phyloP scores from a whole-genome alignment of 2,329 filamentous ascomycete species.

The Leptographium procerum region DNA sequence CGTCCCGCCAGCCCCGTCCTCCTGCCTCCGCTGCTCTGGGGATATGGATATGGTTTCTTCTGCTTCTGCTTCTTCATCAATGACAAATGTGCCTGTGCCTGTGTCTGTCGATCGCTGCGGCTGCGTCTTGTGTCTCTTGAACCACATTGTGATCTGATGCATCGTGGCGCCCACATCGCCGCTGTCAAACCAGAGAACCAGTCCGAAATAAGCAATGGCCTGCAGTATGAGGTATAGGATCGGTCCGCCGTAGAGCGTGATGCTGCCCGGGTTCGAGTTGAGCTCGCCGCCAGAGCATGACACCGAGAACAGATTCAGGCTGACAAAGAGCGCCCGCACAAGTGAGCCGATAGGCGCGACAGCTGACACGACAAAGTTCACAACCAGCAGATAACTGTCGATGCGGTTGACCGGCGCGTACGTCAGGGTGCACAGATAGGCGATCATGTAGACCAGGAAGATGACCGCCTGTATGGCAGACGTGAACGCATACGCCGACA shows the following conservation, averaged over 20 bases:
- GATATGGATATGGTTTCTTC: not conserved
- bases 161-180: constrained; percentile 49
- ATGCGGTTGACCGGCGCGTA: constrained; percentile 61
- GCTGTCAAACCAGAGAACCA: constrained; percentile 72
- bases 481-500: constrained; percentile 75
- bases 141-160: constrained; percentile 12
- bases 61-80: not conserved
- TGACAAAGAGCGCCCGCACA: constrained; percentile 61
- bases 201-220: constrained; percentile 54
- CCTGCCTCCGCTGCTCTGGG: not conserved
- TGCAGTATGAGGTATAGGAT: constrained; percentile 76
- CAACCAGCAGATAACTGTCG: constrained; percentile 53
- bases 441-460: constrained; percentile 61
- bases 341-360: constrained; percentile 70
- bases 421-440: constrained; percentile 60
- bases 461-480: constrained; percentile 64
- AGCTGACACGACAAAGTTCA: constrained; percentile 63
- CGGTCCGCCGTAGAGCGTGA: constrained; percentile 69
- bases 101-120: constrained; percentile 15
- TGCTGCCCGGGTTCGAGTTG: constrained; percentile 55
- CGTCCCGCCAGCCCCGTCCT: constrained; percentile 3
- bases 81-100: constrained; percentile 7
- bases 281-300: constrained; percentile 57
- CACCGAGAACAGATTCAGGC: constrained; percentile 74
- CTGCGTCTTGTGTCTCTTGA: not conserved